Percentiles rank a stretch among this genome's conserved stretches.
Conservation (phyloP, 108 stramenopile species). For the Pseudonitzschia multiseries region DNA sequence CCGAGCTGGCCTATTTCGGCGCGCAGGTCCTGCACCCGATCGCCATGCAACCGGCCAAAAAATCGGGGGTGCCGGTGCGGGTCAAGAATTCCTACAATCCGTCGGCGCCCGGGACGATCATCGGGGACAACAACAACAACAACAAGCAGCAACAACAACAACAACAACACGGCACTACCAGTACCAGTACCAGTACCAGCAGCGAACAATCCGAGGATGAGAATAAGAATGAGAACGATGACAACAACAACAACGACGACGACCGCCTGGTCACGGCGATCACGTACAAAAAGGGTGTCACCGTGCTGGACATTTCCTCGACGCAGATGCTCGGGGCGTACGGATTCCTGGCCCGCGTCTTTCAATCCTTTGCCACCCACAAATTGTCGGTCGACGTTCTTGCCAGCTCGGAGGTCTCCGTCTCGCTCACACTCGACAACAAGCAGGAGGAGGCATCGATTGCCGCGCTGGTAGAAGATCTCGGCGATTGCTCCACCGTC, state of each 20-base stretch:
- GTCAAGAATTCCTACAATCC: constrained; percentile 99
- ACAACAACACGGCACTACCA: too few species aligned
- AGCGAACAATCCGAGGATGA: too few species aligned
- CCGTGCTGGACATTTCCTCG: constrained; percentile 88
- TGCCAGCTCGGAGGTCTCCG: constrained; percentile 96
- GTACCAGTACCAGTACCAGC: too few species aligned
- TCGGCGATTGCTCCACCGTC: constrained; percentile 68
- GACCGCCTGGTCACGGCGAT: too few species aligned
- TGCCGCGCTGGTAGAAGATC: constrained; percentile 44
- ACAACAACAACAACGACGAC: too few species aligned
- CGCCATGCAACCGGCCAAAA: constrained; percentile 92
- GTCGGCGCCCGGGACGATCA: constrained; percentile 84
- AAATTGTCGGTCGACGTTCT: constrained; percentile 99
- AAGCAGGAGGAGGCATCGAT: constrained; percentile 69
- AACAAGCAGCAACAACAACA: too few species aligned
- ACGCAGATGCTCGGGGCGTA: constrained; percentile 97
- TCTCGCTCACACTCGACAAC: constrained; percentile 95
- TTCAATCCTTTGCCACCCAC: constrained; percentile 90
- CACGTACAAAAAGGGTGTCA: constrained; percentile 88
- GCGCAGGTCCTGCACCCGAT: constrained; percentile 96
- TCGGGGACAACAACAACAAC: too few species aligned
- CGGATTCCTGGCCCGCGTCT: constrained; percentile 92
- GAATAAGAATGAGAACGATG: too few species aligned
- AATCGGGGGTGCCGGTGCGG: constrained; percentile 84
- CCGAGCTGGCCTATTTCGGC: constrained; percentile 98